Evolutionary conservation across 192 early-diverging fungal genomes (phyloP).

Genomic region (Umbelopsis ramanniana): DNA sequence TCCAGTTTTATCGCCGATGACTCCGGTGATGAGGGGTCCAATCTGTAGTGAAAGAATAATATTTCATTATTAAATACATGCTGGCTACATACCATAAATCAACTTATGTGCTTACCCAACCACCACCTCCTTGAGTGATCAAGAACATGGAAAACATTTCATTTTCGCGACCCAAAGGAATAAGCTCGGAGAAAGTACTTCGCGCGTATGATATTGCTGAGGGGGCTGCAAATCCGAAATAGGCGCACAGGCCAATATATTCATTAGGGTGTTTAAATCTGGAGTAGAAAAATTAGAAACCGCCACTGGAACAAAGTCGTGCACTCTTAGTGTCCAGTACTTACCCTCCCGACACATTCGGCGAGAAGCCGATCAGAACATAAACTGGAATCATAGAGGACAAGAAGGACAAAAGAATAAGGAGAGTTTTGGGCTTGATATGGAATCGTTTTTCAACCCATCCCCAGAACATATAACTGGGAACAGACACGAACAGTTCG

Average conservation of each 20-base stretch:
- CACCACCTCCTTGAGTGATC: slow-evolving; percentile 43
- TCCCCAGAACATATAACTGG: background rate
- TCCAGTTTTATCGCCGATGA: slow-evolving; percentile 46
- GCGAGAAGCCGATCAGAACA: background rate
- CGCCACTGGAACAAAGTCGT: too few relatives aligned
- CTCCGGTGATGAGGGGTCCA: slow-evolving; percentile 46
- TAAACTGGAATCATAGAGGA: background rate
- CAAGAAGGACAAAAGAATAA: background rate
- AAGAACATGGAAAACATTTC: slow-evolving; percentile 70
- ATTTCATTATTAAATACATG: background rate
- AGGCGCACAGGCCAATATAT: background rate
- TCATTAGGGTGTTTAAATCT: slow-evolving; percentile 11
- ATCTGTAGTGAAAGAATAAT: slow-evolving; percentile 51
- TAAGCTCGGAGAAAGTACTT: slow-evolving; percentile 54
- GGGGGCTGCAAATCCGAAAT: background rate
- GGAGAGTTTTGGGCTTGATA: background rate
- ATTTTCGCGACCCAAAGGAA: slow-evolving; percentile 64
- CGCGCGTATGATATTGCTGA: background rate
- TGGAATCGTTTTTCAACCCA: slow-evolving; percentile 1
- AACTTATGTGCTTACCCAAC: background rate
- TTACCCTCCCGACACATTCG: slow-evolving; percentile 7
- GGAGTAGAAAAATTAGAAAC: too few relatives aligned
- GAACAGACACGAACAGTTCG: background rate
- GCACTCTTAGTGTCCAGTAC: background rate
- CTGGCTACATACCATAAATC: background rate